phyloP scores from a whole-genome alignment of 2,329 filamentous ascomycete species.

The Fusarium begoniae region DNA sequence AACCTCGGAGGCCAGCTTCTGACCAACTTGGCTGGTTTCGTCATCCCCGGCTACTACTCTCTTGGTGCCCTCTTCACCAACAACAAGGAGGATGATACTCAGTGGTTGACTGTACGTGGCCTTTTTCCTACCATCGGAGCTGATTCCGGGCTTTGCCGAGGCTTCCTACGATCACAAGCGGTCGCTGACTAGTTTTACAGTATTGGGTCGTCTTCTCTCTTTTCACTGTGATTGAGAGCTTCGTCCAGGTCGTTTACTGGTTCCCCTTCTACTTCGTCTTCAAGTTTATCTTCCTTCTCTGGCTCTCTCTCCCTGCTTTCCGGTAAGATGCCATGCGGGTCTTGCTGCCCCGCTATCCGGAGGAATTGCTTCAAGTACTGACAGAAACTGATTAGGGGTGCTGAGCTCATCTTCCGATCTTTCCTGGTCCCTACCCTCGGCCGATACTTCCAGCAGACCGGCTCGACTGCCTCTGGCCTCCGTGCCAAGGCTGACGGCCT shows the following conservation, averaged over 20 bases:
- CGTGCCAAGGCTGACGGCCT: slow-evolving; percentile 85
- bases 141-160: neutral
- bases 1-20: slow-evolving; percentile 90
- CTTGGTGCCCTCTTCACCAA: slow-evolving; percentile 78
- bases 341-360: slow-evolving; percentile 5
- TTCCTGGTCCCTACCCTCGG: slow-evolving; percentile 91
- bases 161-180: neutral
- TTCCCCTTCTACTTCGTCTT: slow-evolving; percentile 99
- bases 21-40: slow-evolving; percentile 86
- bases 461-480: slow-evolving; percentile 85
- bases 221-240: slow-evolving; percentile 84
- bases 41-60: slow-evolving; percentile 87
- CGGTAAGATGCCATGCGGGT: slow-evolving; percentile 66
- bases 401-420: slow-evolving; percentile 95
- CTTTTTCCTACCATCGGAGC: slow-evolving; percentile 5
- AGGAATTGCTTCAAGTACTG: slow-evolving; percentile 20
- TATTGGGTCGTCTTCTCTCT: slow-evolving; percentile 91
- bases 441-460: slow-evolving; percentile 82
- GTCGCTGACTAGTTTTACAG: slow-evolving; percentile 56
- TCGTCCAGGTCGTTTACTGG: slow-evolving; percentile 88
- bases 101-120: slow-evolving; percentile 75
- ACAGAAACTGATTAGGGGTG: slow-evolving; percentile 70
- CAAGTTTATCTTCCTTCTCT: slow-evolving; percentile 97
- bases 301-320: slow-evolving; percentile 96
- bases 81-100: slow-evolving; percentile 80